Conservation (phyloP, 257 asterid species). For the Eustoma russellianum region DNA sequence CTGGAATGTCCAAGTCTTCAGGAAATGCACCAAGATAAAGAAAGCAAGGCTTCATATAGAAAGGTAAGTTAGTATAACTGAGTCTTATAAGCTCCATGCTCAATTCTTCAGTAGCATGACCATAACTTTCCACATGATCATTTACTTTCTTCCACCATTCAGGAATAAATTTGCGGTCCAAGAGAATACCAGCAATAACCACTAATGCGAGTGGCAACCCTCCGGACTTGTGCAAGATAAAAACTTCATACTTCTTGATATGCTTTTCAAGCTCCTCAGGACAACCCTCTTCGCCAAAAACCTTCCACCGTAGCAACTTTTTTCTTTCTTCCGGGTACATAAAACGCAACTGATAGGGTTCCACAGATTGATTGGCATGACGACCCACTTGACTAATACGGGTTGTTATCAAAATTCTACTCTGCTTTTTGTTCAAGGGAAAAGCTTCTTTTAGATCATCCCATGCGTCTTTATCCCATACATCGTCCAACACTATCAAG, state of each 20-base stretch:
- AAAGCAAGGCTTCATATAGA: slow-evolving; percentile 1
- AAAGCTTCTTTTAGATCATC: slow-evolving; percentile 12
- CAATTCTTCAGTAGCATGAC: not conserved
- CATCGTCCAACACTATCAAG: slow-evolving; percentile 24
- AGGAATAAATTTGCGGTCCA: too few species aligned
- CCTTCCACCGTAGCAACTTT: slow-evolving; percentile 15
- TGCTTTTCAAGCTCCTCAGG: slow-evolving; percentile 13
- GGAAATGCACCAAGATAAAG: slow-evolving; percentile 12
- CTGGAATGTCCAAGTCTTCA: not conserved
- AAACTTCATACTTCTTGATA: slow-evolving; percentile 2
- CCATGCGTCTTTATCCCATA: slow-evolving; percentile 16
- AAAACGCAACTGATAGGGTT: slow-evolving; percentile 14
- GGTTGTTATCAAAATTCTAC: slow-evolving; percentile 21
- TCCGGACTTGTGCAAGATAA: slow-evolving; percentile 12
- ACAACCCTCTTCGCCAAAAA: slow-evolving; percentile 9
- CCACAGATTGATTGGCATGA: not conserved
- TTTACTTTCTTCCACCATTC: slow-evolving; percentile 18
- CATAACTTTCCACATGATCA: slow-evolving; percentile 4
- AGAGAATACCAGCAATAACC: slow-evolving; percentile 16
- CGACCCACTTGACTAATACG: slow-evolving; percentile 11
- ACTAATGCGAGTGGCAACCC: slow-evolving; percentile 26
- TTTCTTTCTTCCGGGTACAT: slow-evolving; percentile 14
- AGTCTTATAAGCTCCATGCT: not conserved
- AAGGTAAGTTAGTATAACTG: slow-evolving; percentile 4
- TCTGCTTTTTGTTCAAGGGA: slow-evolving; percentile 10